Conservation (phyloP, 305 asterid genomes). For the Fraxinus xanthoxyloides region DNA sequence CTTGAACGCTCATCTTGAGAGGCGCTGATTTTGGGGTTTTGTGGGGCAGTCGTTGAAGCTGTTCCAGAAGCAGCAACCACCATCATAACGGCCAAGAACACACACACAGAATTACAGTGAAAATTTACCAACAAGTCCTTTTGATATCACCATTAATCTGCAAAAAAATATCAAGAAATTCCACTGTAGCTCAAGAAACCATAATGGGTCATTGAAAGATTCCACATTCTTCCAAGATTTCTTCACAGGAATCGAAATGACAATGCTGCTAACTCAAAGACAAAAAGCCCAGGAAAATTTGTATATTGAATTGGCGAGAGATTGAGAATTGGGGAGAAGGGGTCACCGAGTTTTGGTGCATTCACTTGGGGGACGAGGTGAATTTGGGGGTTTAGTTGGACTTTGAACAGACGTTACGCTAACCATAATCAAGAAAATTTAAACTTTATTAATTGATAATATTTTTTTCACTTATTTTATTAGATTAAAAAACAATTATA, state of each 20-base stretch:
- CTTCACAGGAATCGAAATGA: neutral
- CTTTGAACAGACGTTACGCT: constrained; percentile 60
- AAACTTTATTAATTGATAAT: neutral
- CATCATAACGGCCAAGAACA: constrained; percentile 51
- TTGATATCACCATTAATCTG: constrained; percentile 39
- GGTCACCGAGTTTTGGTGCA: constrained; percentile 30
- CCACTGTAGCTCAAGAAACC: constrained; percentile 47
- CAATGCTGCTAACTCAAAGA: constrained; percentile 20
- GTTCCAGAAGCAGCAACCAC: constrained; percentile 82
- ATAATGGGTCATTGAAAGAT: constrained; percentile 31
- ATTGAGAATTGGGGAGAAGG: constrained; percentile 22
- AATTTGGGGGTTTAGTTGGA: constrained; percentile 57
- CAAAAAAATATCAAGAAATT: constrained; percentile 49
- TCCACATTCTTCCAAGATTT: constrained; percentile 40
- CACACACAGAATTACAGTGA: constrained; percentile 10
- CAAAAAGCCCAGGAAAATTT: constrained; percentile 6
- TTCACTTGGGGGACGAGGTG: neutral
- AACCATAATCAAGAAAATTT: constrained; percentile 21
- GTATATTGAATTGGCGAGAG: constrained; percentile 29
- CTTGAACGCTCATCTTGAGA: constrained; percentile 31
- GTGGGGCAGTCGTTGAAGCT: constrained; percentile 50
- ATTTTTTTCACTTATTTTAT: constrained; percentile 17
- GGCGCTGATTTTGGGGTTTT: constrained; percentile 48
- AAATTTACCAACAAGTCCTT: constrained; percentile 37
- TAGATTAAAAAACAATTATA: neutral